Conservation (phyloP, 495 filamentous ascomycete genomes). For the Neurospora intermedia region DNA sequence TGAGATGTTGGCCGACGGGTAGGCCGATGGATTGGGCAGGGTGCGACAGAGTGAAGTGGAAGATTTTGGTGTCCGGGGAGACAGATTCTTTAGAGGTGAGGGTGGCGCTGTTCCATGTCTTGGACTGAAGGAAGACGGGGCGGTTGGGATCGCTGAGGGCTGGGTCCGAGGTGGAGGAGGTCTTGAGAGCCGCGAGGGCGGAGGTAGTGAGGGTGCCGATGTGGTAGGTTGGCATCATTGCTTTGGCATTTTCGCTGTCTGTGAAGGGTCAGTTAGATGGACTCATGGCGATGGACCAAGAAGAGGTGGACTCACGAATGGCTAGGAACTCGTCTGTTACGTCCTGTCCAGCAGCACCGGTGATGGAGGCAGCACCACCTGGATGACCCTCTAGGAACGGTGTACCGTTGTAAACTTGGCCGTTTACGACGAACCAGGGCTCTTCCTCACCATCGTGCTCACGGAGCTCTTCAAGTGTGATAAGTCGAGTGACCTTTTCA, state of each 20-base stretch:
- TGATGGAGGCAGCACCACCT: slow-evolving; percentile 81
- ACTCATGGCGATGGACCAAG: neutral
- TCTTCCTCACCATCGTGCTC: slow-evolving; percentile 53
- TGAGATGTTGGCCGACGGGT: slow-evolving; percentile 81
- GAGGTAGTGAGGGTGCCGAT: slow-evolving; percentile 70
- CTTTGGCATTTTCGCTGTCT: slow-evolving; percentile 89
- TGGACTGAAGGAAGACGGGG: slow-evolving; percentile 62
- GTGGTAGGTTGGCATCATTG: slow-evolving; percentile 85
- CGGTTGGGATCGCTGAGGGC: slow-evolving; percentile 52
- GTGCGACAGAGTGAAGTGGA: slow-evolving; percentile 72
- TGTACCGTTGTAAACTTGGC: slow-evolving; percentile 88
- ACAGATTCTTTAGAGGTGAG: slow-evolving; percentile 55
- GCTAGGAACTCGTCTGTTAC: slow-evolving; percentile 89
- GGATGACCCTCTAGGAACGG: slow-evolving; percentile 77
- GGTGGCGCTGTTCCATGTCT: slow-evolving; percentile 58
- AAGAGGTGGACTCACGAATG: slow-evolving; percentile 57
- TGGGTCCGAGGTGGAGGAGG: slow-evolving; percentile 32
- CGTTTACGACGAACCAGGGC: slow-evolving; percentile 89
- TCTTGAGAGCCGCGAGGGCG: slow-evolving; percentile 58
- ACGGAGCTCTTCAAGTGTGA: slow-evolving; percentile 64
- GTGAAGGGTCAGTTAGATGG: slow-evolving; percentile 4
- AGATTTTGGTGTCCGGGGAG: slow-evolving; percentile 75
- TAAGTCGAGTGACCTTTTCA: slow-evolving; percentile 47
- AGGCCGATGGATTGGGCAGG: slow-evolving; percentile 62
- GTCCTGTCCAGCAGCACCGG: slow-evolving; percentile 73